Evolutionary conservation across 257 asterid genomes (phyloP).

Genomic region (Solanum peruvianum): DNA sequence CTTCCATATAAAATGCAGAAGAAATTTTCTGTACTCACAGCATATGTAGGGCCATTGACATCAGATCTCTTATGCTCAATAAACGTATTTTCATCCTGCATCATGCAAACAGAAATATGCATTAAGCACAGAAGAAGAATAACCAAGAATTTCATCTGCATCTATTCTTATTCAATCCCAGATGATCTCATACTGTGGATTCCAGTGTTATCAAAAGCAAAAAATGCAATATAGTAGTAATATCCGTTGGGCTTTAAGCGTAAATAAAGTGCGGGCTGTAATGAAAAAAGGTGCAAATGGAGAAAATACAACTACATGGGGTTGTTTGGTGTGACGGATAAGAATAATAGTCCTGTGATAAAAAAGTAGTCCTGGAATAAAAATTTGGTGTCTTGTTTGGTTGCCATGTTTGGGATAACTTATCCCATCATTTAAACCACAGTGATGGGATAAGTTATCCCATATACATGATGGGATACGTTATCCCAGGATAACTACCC

Average conservation of each 20-base stretch:
- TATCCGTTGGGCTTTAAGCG: background rate
- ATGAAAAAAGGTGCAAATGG: background rate
- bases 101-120: background rate
- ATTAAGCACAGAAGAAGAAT: background rate
- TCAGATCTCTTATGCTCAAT: slow-evolving; percentile 30
- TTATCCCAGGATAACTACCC: too few relatives aligned
- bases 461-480: background rate
- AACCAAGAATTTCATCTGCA: background rate
- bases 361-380: too few relatives aligned
- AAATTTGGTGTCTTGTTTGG: background rate
- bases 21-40: slow-evolving; percentile 45
- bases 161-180: background rate
- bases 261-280: background rate
- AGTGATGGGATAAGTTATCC: background rate
- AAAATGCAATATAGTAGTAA: background rate
- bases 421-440: background rate
- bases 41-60: slow-evolving; percentile 59
- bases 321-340: background rate
- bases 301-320: background rate
- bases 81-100: slow-evolving; percentile 39
- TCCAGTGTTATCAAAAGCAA: background rate
- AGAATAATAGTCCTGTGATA: too few relatives aligned
- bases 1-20: background rate
- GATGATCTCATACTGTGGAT: background rate
- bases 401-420: background rate